Evolutionary conservation across 2,329 filamentous ascomycete species (phyloP), one percentile per base, ranked within the genome.

Genomic region (Trematosphaeria pertusa): DNA sequence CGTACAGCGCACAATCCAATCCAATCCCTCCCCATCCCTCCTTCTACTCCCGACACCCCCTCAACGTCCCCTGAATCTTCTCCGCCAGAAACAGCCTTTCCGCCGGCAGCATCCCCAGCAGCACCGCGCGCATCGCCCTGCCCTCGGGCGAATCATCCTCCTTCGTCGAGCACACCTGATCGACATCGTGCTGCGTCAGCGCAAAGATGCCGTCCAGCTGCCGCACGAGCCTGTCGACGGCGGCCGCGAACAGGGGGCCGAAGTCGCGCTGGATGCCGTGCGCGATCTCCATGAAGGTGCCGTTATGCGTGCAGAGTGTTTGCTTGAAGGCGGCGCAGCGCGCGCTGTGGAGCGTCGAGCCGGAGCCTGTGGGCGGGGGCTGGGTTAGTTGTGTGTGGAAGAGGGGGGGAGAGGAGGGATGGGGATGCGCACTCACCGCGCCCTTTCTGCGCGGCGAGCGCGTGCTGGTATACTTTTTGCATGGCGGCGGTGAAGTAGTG

Each of bases 401-500:
- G 12, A 9, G 10, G 19, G 35, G 26, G 17, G 17, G 20, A 12
- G 15, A 3, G 20, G n/a, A n/a, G n/a, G n/a, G n/a, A n/a, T n/a
- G n/a, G n/a, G n/a, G n/a, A n/a, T n/a, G n/a, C n/a, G n/a, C n/a
- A 7, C 20, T 24, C 15, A 37, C 35, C 17, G 7, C 9, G 18
- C 4, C 2, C 7, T 22, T 37, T 37, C n/a, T 37, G 7, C 4
- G 4, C 19, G 8, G 7, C 7, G 2, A 38, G n/a, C 2, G 52
- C 52, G 10, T 37, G n/a, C 7, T 24, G 12, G 34, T 65, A 63
- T 17, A 57, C 36, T 1, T 36, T 5, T 3, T 21, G 3, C 46
- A 65, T 56, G 2, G 48, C 48, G 11, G 46, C 34, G 3, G 38
- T 28, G 14, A 63, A 48, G 33, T 61, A 61, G 26, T 48, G 28